Base-by-base conservation (phyloP, 768 basidiomycete genomes). In the Lactarius pseudohatsudake region DNA sequence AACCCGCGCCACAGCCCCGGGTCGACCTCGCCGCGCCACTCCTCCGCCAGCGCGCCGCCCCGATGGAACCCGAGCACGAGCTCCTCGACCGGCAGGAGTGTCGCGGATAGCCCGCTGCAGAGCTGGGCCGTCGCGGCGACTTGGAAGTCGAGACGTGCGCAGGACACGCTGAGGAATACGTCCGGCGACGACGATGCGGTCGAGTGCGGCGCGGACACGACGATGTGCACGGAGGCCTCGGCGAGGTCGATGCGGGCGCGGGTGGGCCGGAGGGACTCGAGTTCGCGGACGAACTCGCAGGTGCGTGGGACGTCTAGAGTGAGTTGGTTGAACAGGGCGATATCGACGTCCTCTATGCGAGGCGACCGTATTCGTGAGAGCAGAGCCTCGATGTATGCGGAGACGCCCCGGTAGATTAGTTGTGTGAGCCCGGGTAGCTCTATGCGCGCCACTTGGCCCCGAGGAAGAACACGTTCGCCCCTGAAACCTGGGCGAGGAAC, bases 241-340 rank as follows among this genome's bases (percentile, higher is more conserved):
- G 66, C 20, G 11, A 67, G 64, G 28, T 60, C 58, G 32, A 67
- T 56, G 41, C 58, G 62, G 7, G 62, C 62, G 0, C 57, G 34
- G 22, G 54, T 56, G 18, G 62, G 54, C 28, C 20, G 40, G 36
- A 55, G 45, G 8, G 20, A 22, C 18, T 59, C 66, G 20, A 63
- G 53, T 22, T 59, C 30, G 26, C 1, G 26, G 15, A 67, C 26
- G 57, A 64, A 67, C 2, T 18, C 16, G 41, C 40, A 30, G 34
- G 41, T 63, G 43, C 36, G 58, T 2, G 66, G 66, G 18, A 67
- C 1, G 47, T 53, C 28, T 0, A 67, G 18, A 2, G 62, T 59
- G 34, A 64, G 66, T 28, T 67, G 66, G 20, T 67, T 60, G 58
- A 67, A 67, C 4, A 67, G 34, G 6, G 53, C 38, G 50, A 67